phyloP scores from a whole-genome alignment of 2,329 filamentous ascomycete genomes.

The Huntiella abstrusa region DNA sequence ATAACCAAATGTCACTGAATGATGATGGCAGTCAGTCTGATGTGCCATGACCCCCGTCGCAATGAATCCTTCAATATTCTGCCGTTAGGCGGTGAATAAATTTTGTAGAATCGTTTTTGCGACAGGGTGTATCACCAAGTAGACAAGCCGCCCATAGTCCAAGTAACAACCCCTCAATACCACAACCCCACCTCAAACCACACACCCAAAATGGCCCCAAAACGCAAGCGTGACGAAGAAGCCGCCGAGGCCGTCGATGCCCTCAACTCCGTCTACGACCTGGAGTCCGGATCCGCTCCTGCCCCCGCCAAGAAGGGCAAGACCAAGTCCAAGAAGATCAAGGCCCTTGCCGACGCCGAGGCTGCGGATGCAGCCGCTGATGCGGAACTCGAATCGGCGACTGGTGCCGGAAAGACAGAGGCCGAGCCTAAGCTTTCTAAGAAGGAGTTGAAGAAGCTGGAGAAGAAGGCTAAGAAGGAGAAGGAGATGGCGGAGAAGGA shows the following conservation, averaged over 20 bases:
- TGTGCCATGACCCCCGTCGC: not conserved
- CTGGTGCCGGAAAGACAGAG: not conserved
- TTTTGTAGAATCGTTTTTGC: slow-evolving; percentile 5
- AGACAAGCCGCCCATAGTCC: not conserved
- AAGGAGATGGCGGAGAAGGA: slow-evolving; percentile 19
- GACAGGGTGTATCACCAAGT: slow-evolving; percentile 1
- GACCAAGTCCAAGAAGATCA: slow-evolving; percentile 14
- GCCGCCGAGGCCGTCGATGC: slow-evolving; percentile 13
- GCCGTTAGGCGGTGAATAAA: slow-evolving; percentile 9
- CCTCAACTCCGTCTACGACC: slow-evolving; percentile 12
- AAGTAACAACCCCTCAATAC: not conserved
- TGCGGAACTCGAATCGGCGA: slow-evolving; percentile 13
- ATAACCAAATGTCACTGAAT: too few species aligned
- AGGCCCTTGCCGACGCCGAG: slow-evolving; percentile 5
- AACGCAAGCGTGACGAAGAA: slow-evolving; percentile 13
- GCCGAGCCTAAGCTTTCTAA: slow-evolving; percentile 12
- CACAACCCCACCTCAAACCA: too few species aligned
- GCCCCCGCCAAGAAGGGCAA: not conserved
- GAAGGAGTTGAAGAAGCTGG: slow-evolving; percentile 17
- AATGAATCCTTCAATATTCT: slow-evolving; percentile 4
- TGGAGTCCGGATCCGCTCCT: slow-evolving; percentile 13
- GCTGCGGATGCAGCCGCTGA: slow-evolving; percentile 12
- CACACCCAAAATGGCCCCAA: slow-evolving; percentile 3
- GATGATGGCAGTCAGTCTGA: not conserved
- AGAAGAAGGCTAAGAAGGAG: slow-evolving; percentile 17